Base-by-base conservation (phyloP, 129 eudicot species). In the Escallonia rubra region DNA sequence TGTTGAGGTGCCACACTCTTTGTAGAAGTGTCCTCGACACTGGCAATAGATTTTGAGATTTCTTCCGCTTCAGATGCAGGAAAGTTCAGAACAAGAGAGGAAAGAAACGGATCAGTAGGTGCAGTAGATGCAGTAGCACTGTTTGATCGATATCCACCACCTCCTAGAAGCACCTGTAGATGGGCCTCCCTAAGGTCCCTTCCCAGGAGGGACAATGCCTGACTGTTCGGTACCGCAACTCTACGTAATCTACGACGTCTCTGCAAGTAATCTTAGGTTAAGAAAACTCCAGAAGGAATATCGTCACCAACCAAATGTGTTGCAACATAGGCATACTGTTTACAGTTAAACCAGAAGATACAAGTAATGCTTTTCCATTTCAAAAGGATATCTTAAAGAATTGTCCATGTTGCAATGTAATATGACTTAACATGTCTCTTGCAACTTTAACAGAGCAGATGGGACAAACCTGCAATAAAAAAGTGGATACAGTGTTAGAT, bases 121-220 rank as follows among this genome's bases (percentile, higher is more conserved):
- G 85, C 66, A 40, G 78, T 67, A 15, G 96, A 57, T 41, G 90
- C 44, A 56, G 74, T 61, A 46, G 84, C 55, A n/a, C 56, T 68
- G 73, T 61, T 79, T 48, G 93, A 82, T 59, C 93, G 82, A 57
- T 62, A 85, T 56, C 90, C 87, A 44, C 74, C 51, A 14, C 97
- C 84, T 41, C 97, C 96, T 41, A 92, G 80, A 82, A 92, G 96
- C 75, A 82, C 87, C 77, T 86, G 96, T 61, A 88, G 77, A 69
- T 92, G 98, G 68, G 98, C 96, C 78, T 92, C 98, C 34, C 97
- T 81, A 59, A 91, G 89, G 74, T 91, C 97, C 69, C 89, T 74
- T 8, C 98, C 95, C 54, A 92, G 74, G 57, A 92, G 79, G 57
- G 96, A 92, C 63, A 92, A 84, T 2, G 93, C 85, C 75, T 85